Conservation (phyloP, 345 rosid species). For the Hibiscus trionum region DNA sequence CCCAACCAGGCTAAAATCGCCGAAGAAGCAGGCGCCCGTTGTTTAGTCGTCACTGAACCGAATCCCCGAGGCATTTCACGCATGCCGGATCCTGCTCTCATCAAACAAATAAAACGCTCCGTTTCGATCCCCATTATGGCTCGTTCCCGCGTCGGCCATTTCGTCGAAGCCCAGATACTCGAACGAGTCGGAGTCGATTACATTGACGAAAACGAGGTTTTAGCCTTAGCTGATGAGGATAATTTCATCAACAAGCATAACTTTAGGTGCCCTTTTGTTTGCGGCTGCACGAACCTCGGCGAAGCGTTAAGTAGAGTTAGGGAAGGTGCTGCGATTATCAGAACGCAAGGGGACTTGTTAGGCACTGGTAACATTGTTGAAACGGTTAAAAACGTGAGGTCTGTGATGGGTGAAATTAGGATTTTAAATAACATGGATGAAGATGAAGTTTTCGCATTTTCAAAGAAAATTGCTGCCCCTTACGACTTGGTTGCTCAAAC, state of each 20-base stretch:
- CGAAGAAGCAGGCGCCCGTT: conserved; percentile 58
- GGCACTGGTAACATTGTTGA: conserved; percentile 26
- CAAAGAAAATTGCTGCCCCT: conserved; percentile 45
- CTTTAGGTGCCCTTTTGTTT: conserved; percentile 33
- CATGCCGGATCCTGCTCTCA: conserved; percentile 50
- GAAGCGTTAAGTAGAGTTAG: conserved; percentile 33
- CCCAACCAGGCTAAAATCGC: conserved; percentile 54
- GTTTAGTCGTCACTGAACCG: conserved; percentile 43
- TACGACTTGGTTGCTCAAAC: conserved; percentile 59
- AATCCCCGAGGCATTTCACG: conserved; percentile 28
- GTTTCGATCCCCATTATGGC: conserved; percentile 57
- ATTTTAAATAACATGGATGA: conserved; percentile 42
- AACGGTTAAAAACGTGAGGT: conserved; percentile 29
- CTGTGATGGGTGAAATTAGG: conserved; percentile 36
- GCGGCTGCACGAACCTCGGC: conserved; percentile 37
- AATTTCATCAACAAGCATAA: conserved; percentile 44
- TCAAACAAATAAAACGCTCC: conserved; percentile 39
- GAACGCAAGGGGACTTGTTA: conserved; percentile 27
- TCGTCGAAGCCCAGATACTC: conserved; percentile 65
- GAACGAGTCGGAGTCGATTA: conserved; percentile 46
- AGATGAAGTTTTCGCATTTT: conserved; percentile 47
- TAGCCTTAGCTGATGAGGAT: conserved; percentile 42
- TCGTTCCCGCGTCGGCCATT: conserved; percentile 53
- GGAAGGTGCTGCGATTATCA: conserved; percentile 38
- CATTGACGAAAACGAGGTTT: conserved; percentile 55